Evolutionary conservation across 768 basidiomycete genomes (phyloP).

Genomic region (Serendipita vermifera): DNA sequence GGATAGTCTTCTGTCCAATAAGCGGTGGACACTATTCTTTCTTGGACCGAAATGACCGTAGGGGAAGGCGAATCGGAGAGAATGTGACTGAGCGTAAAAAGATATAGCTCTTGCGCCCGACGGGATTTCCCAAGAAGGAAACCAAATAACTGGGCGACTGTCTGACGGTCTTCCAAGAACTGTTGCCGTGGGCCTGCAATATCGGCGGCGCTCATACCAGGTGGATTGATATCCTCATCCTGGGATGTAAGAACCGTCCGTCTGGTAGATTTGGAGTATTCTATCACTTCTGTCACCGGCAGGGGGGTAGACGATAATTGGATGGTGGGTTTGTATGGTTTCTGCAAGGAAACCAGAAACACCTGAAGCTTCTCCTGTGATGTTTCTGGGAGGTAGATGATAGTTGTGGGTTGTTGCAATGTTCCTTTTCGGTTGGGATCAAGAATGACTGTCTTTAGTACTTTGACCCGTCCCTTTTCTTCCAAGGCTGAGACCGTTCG

Average conservation of each 20-base stretch:
- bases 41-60: slow-evolving; percentile 37
- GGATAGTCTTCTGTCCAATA: slow-evolving; percentile 55
- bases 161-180: slow-evolving; percentile 55
- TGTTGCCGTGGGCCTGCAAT: slow-evolving; percentile 28
- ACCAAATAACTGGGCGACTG: slow-evolving; percentile 62
- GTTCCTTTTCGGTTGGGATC: slow-evolving; percentile 29
- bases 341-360: slow-evolving; percentile 42
- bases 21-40: slow-evolving; percentile 45
- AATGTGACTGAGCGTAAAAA: slow-evolving; percentile 38
- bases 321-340: slow-evolving; percentile 30
- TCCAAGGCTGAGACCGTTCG: slow-evolving; percentile 49
- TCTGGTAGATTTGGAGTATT: neutral
- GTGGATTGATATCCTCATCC: neutral
- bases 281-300: neutral
- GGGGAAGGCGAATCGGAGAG: slow-evolving; percentile 28
- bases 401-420: slow-evolving; percentile 39
- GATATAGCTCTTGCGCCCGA: slow-evolving; percentile 52
- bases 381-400: slow-evolving; percentile 53
- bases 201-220: neutral
- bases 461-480: slow-evolving; percentile 51
- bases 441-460: slow-evolving; percentile 50
- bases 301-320: slow-evolving; percentile 27
- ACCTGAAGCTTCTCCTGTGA: slow-evolving; percentile 39
- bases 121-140: slow-evolving; percentile 54
- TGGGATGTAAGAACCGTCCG: neutral